Conservation (phyloP, 768 basidiomycete species). For the Russula sp. region DNA sequence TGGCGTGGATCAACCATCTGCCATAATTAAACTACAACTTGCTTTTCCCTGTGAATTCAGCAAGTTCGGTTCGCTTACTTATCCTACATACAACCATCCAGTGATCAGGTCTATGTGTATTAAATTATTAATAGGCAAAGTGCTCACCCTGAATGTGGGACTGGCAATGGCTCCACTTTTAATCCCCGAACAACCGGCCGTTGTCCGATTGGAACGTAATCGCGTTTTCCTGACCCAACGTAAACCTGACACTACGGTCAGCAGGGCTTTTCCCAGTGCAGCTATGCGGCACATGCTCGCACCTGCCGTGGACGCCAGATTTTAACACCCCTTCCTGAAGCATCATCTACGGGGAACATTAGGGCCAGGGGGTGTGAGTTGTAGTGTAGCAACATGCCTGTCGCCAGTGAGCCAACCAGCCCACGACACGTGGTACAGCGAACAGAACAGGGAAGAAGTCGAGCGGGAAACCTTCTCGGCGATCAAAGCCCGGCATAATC, state of each 20-base stretch:
- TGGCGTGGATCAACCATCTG: background rate
- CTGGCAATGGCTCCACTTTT: slow-evolving; percentile 57
- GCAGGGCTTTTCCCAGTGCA: background rate
- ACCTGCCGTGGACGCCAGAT: slow-evolving; percentile 91
- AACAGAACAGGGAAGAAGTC: slow-evolving; percentile 95
- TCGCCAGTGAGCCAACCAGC: slow-evolving; percentile 92
- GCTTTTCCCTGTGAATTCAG: slow-evolving; percentile 56
- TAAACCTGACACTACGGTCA: slow-evolving; percentile 50
- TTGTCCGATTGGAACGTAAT: slow-evolving; percentile 65
- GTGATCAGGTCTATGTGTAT: background rate
- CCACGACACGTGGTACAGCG: slow-evolving; percentile 87
- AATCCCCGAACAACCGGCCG: slow-evolving; percentile 54
- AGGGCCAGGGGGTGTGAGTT: background rate
- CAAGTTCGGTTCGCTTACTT: slow-evolving; percentile 63
- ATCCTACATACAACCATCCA: slow-evolving; percentile 43
- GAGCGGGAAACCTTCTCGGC: slow-evolving; percentile 73
- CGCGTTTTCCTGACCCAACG: slow-evolving; percentile 68
- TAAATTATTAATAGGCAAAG: background rate
- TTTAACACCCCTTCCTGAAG: slow-evolving; percentile 85
- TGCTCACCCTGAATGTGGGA: slow-evolving; percentile 75
- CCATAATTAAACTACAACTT: slow-evolving; percentile 39
- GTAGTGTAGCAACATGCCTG: slow-evolving; percentile 49
- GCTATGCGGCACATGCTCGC: slow-evolving; percentile 27
- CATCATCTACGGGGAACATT: slow-evolving; percentile 68
- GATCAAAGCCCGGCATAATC: slow-evolving; percentile 14